These are phyloP conservation scores for Asterella californica DNA, from an alignment of 225 moss, liverwort and hornwort species.

Conservation along the genomic window DNA sequence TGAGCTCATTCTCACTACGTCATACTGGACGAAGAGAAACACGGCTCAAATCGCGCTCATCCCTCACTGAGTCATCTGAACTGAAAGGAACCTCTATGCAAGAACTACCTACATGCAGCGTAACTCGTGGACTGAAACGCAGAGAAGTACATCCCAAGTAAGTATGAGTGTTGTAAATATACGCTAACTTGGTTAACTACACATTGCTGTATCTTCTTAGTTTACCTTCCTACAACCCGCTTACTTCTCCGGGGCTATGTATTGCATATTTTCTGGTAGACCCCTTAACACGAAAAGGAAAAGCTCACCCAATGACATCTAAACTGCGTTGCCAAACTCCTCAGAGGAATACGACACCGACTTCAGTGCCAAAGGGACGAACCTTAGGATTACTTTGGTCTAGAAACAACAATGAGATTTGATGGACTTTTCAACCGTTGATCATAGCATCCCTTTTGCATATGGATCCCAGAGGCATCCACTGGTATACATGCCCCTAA, in stretches of 20 bases:
- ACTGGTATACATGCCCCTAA: constrained; percentile 11
- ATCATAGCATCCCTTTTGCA: not conserved
- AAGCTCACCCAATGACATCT: not conserved
- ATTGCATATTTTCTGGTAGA: not conserved
- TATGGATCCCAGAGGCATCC: not conserved
- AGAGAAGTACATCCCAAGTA: too few relatives aligned
- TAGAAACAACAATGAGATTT: not conserved
- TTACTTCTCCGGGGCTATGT: not conserved
- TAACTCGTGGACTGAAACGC: too few relatives aligned
- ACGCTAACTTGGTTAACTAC: too few relatives aligned
- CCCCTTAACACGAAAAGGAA: not conserved
- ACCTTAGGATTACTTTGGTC: not conserved
- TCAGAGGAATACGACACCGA: not conserved
- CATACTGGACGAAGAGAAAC: too few relatives aligned
- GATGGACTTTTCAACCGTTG: not conserved
- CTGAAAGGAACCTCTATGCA: too few relatives aligned
- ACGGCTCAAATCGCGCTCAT: too few relatives aligned
- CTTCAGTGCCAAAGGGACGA: not conserved
- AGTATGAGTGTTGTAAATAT: too few relatives aligned
- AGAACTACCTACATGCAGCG: too few relatives aligned
- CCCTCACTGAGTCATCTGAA: too few relatives aligned
- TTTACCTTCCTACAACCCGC: not conserved
- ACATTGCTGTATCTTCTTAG: not conserved
- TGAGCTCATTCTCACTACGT: too few relatives aligned
- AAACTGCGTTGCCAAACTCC: not conserved